phyloP scores from a whole-genome alignment of 169 alveolate species.

The Eimeria praecox region DNA sequence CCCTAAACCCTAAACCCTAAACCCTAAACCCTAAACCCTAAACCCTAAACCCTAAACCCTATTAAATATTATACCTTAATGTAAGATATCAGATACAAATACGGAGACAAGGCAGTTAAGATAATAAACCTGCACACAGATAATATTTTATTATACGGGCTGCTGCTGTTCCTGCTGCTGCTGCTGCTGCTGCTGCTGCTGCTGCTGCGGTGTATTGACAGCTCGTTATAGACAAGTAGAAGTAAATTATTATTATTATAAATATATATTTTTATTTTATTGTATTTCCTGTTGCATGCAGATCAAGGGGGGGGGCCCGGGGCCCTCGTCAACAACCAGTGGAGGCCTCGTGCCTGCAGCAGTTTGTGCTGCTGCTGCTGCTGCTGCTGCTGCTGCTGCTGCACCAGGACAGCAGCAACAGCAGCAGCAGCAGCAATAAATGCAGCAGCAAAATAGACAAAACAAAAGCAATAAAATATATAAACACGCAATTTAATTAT shows the following conservation, averaged over 20 bases:
- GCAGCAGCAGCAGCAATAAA: conserved; percentile 11
- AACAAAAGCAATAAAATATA: background rate
- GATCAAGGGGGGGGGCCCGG: background rate
- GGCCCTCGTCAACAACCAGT: background rate
- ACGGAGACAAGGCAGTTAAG: background rate
- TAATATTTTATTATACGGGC: background rate
- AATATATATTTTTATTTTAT: background rate
- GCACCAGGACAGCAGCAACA: conserved; percentile 37
- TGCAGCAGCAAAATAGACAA: background rate
- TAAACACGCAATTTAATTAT: background rate
- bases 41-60: conserved; percentile 33
- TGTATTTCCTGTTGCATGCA: background rate
- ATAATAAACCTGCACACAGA: background rate
- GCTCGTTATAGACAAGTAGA: background rate
- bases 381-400: conserved; percentile 4
- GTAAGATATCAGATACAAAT: background rate
- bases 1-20: conserved; percentile 36
- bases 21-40: conserved; percentile 47
- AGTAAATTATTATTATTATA: background rate
- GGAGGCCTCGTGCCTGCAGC: background rate
- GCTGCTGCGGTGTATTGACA: background rate
- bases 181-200: conserved; percentile 35
- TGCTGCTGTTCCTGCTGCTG: conserved; percentile 29
- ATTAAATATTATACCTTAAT: too few relatives aligned
- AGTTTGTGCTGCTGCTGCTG: background rate